Base-by-base conservation (phyloP, 2,329 filamentous ascomycete species). In the Celoporthe dispersa region DNA sequence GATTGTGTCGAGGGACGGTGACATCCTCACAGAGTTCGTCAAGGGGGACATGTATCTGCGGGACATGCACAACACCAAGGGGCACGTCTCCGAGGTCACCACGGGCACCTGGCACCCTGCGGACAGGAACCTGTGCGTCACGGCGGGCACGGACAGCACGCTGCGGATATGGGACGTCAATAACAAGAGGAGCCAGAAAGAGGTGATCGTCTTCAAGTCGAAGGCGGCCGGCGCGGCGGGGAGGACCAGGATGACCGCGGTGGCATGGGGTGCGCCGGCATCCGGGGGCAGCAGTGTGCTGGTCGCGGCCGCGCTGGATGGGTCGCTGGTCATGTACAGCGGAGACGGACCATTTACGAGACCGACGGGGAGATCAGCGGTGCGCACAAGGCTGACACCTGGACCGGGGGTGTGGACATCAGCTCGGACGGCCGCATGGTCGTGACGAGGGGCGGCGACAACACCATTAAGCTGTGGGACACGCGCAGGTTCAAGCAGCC, bases 41-140 rank as follows among this genome's bases (percentile, higher is more conserved):
- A 99, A 99, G 81, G 96, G 96, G 61, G 96, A 99, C 79, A 98
- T 98, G 94, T 99, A 99, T 77, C 83, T 99, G 74, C 88, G 95
- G 68, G 96, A 99, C 79, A 97, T 98, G 92, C 89, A 98, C 81
- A 94, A 98, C 79, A 99, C 96, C 5, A 98, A 98, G 79, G 96
- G 96, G 1, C 96, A 99, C 80, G 90, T 98, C 66, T 94, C 94
- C 4, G 96, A 98, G 80, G 88, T 98, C 55, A 94, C 94, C 3
- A 92, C 91, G 31, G 95, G 93, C 31, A 92, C 91, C 53, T 99
- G 96, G 96, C 93, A 95, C 80, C 96, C 96, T 0, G 90, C 90
- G 2, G 91, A 98, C 78, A 90, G 87, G 76, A 94, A 97, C 74
- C 76, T 94, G 0, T 97, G 94, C 78, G 91, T 95, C 35, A 99